Evolutionary conservation across 2,329 filamentous ascomycete species (phyloP).

Genomic region (Neurospora sp.): DNA sequence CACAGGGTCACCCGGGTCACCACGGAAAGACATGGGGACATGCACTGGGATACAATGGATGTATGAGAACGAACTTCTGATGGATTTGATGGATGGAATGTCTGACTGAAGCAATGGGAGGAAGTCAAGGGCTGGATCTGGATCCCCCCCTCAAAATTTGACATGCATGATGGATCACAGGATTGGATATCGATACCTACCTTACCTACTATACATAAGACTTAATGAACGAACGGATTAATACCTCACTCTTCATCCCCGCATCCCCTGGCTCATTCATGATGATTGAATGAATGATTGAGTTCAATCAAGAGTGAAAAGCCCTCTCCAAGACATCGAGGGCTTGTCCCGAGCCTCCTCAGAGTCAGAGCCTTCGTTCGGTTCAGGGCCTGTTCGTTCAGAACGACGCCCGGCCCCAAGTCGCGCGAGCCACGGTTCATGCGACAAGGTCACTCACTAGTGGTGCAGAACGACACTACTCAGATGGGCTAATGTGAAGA

Average conservation of each 20-base stretch:
- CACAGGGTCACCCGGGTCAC: background rate
- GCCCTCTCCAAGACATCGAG: background rate
- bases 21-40: background rate
- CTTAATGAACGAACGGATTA: background rate
- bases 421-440: background rate
- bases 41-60: background rate
- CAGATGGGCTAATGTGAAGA: too few relatives aligned
- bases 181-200: background rate
- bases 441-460: background rate
- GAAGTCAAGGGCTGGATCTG: background rate
- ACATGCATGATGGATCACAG: background rate
- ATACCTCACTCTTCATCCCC: background rate
- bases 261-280: too few relatives aligned
- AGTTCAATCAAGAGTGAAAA: too few relatives aligned
- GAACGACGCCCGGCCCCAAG: background rate
- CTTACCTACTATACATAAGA: background rate
- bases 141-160: background rate
- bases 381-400: background rate
- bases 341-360: too few relatives aligned
- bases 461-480: background rate
- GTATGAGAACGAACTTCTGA: background rate
- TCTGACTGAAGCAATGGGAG: background rate
- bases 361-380: too few relatives aligned
- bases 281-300: too few relatives aligned
- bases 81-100: background rate